Evolutionary conservation across 495 filamentous ascomycete species (phyloP), one percentile per base, ranked within the genome.

Genomic region (Bombardia bombarda): DNA sequence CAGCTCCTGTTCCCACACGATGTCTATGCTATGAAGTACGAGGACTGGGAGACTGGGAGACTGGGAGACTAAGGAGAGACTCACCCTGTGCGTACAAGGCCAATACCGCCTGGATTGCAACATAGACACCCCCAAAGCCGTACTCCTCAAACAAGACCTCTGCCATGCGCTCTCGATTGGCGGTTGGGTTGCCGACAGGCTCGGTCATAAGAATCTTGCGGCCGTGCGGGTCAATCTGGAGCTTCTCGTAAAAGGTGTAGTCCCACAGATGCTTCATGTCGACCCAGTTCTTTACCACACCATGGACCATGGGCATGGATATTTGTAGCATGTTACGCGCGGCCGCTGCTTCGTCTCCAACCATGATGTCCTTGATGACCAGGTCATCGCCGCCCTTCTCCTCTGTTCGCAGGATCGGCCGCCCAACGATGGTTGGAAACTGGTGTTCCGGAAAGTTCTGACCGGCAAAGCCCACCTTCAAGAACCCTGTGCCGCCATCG

Each of bases 241-340:
- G 83, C 77, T 96, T 96, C 57, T 97, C 92, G 62, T 75, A 80
- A 66, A 98, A 97, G 32, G 92, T 97, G 66, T 90, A 97, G 70
- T 99, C 90, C 93, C 93, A 99, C 38, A 99, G 77, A 58, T 97
- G 92, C 68, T 93, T 83, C 90, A 97, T 96, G 66, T 99, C 93
- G 55, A 97, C 92, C 93, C 93, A 99, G 54, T 83, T 86, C 77
- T 97, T 97, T 42, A 99, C 86, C 51, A 99, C 95, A 56, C 92
- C 92, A 66, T 97, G 97, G 62, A 97, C 93, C 92, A 99, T 99
- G 55, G 92, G 92, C 65, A 97, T 97, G 60, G 80, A 90, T 55
- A 99, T 92, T 59, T 99, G 93, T 40, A 99, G 78, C 87, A 95
- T 93, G 43, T 86, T 90, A 51, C 92, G 79, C 49, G 90, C 92